These are phyloP conservation scores for Vanderwaltozyma tropicalis DNA, from an alignment of 805 yeast species.

Conservation along the genomic window DNA sequence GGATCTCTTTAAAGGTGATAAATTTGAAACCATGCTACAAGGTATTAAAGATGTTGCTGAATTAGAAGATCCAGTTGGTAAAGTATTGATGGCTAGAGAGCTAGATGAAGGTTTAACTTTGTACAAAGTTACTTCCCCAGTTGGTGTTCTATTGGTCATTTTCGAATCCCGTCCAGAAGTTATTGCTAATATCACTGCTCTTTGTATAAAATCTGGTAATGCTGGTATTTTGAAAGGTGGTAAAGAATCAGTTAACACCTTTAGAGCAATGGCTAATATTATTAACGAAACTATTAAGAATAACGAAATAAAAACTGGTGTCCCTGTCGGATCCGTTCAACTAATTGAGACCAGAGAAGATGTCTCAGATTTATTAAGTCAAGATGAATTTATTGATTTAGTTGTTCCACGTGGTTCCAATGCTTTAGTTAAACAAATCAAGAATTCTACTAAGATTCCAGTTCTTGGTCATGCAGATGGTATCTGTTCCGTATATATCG, in stretches of 20 bases:
- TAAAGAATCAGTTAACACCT: slow-evolving; percentile 80
- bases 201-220: slow-evolving; percentile 93
- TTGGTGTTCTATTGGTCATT: slow-evolving; percentile 85
- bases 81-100: slow-evolving; percentile 68
- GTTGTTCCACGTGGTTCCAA: slow-evolving; percentile 98
- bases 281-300: slow-evolving; percentile 46
- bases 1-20: slow-evolving; percentile 71
- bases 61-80: slow-evolving; percentile 89
- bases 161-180: slow-evolving; percentile 98
- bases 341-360: slow-evolving; percentile 83
- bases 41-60: slow-evolving; percentile 88
- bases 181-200: slow-evolving; percentile 91
- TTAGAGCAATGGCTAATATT: slow-evolving; percentile 67
- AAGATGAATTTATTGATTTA: slow-evolving; percentile 83
- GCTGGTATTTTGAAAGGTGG: slow-evolving; percentile 97
- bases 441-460: slow-evolving; percentile 83
- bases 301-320: slow-evolving; percentile 41
- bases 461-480: slow-evolving; percentile 99
- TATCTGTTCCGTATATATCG: slow-evolving; percentile 80
- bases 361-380: slow-evolving; percentile 71
- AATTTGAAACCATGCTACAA: slow-evolving; percentile 87
- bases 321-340: slow-evolving; percentile 77
- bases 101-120: slow-evolving; percentile 83
- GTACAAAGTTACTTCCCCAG: slow-evolving; percentile 81
- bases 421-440: slow-evolving; percentile 77